These are phyloP conservation scores for Ogataea ganodermae DNA, from an alignment of 805 yeast species.

Conservation along the genomic window DNA sequence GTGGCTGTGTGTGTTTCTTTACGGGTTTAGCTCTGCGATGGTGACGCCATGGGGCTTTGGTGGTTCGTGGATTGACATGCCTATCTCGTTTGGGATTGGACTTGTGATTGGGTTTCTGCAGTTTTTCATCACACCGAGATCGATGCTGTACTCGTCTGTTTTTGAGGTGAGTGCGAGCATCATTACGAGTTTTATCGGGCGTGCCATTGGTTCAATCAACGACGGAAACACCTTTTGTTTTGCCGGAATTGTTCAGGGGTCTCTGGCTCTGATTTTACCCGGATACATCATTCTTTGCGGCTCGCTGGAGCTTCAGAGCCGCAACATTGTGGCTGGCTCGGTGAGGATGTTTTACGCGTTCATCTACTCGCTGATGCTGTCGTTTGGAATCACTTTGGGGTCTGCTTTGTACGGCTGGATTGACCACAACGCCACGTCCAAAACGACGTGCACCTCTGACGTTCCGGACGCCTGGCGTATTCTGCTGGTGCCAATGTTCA, in stretches of 20 bases:
- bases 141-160: conserved; percentile 81
- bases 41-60: conserved; percentile 89
- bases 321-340: conserved; percentile 89
- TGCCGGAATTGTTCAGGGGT: conserved; percentile 86
- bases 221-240: conserved; percentile 73
- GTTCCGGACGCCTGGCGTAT: conserved; percentile 59
- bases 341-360: conserved; percentile 97
- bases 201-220: conserved; percentile 85
- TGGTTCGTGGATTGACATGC: conserved; percentile 86
- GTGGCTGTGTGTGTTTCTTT: conserved; percentile 76
- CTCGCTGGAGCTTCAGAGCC: conserved; percentile 84
- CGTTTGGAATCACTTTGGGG: conserved; percentile 93
- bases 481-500: conserved; percentile 78
- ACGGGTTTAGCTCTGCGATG: conserved; percentile 76
- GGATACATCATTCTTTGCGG: conserved; percentile 94
- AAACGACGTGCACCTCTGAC: conserved; percentile 54
- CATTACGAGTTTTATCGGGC: conserved; percentile 79
- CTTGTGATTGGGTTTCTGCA: conserved; percentile 81
- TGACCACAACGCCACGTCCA: conserved; percentile 69
- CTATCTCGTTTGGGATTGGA: conserved; percentile 80
- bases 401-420: conserved; percentile 96
- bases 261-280: conserved; percentile 86
- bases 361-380: conserved; percentile 84
- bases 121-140: conserved; percentile 75
- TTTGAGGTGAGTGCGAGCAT: conserved; percentile 93